phyloP scores from a whole-genome alignment of 2,329 filamentous ascomycete species.

The Cucurbitaria berberidis region DNA sequence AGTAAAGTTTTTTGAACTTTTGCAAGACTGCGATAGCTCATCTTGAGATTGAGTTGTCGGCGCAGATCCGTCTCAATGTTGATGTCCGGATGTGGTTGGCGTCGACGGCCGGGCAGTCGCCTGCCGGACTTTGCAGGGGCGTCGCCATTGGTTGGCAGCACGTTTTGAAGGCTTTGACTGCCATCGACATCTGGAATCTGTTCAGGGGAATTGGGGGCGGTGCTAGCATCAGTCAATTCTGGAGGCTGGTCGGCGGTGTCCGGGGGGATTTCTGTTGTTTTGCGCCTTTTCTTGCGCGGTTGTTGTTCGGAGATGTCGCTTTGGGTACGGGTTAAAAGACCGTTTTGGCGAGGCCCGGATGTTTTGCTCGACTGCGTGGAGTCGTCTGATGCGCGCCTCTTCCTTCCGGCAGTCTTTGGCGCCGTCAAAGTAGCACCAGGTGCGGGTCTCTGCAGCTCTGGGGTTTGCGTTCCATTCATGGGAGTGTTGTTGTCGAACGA shows the following conservation, averaged over 20 bases:
- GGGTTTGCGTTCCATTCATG: conserved; percentile 36
- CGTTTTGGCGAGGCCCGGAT: conserved; percentile 35
- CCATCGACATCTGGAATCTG: conserved; percentile 42
- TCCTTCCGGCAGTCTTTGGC: conserved; percentile 36
- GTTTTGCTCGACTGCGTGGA: conserved; percentile 42
- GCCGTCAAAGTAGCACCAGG: conserved; percentile 24
- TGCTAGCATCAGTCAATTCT: conserved; percentile 46
- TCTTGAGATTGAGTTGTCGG: conserved; percentile 70
- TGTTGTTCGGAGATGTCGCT: conserved; percentile 45
- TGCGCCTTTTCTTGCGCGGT: conserved; percentile 46
- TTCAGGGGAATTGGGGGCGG: conserved; percentile 45
- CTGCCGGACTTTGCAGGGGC: conserved; percentile 45
- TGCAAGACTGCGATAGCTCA: conserved; percentile 67
- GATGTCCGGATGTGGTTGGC: conserved; percentile 55
- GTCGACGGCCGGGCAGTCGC: conserved; percentile 52
- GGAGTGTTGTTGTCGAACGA: conserved; percentile 38
- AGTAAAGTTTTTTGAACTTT: conserved; percentile 68
- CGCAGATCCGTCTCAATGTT: conserved; percentile 56
- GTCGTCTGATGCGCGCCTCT: conserved; percentile 43
- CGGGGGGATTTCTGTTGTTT: conserved; percentile 33
- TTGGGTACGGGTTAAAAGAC: conserved; percentile 43
- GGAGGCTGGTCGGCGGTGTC: conserved; percentile 42
- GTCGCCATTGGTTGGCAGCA: conserved; percentile 45
- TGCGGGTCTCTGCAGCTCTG: conserved; percentile 27
- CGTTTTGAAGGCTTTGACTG: conserved; percentile 42